phyloP scores from a whole-genome alignment of 768 basidiomycete genomes.

The Hortiboletus flavorubellus region DNA sequence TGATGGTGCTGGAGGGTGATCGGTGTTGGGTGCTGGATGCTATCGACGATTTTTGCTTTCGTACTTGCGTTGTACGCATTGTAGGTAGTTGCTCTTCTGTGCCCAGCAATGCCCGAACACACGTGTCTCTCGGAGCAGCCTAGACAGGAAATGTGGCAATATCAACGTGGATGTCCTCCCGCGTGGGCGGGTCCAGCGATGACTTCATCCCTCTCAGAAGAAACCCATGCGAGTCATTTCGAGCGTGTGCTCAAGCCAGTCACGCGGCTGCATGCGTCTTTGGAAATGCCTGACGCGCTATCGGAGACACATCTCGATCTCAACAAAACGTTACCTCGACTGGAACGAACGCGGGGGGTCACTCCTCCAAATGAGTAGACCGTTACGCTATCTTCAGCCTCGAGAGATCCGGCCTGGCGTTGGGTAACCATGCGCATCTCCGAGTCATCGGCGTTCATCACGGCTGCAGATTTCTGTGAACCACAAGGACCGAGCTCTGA shows the following conservation, averaged over 20 bases:
- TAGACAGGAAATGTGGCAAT: neutral
- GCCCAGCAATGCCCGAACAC: neutral
- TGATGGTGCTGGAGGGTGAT: neutral
- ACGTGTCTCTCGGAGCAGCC: neutral
- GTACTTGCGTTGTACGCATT: neutral
- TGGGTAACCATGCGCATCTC: neutral
- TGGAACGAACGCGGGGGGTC: neutral
- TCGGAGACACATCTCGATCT: too few relatives aligned
- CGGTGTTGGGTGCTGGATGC: neutral
- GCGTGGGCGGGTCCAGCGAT: neutral
- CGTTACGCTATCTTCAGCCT: too few relatives aligned
- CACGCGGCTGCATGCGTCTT: too few relatives aligned
- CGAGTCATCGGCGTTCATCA: too few relatives aligned
- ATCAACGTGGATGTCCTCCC: too few relatives aligned
- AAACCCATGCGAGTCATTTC: too few relatives aligned
- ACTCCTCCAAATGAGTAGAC: neutral
- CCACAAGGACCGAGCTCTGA: neutral
- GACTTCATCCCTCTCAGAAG: neutral
- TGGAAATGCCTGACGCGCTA: neutral
- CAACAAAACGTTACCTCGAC: neutral
- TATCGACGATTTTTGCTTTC: slow-evolving; percentile 2
- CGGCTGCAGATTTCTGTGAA: neutral
- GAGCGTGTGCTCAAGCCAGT: too few relatives aligned
- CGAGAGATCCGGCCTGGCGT: neutral
- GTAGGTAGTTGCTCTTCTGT: neutral